Base-by-base conservation (phyloP, 163 green algal genomes). In the Smithsoniella earleae region DNA sequence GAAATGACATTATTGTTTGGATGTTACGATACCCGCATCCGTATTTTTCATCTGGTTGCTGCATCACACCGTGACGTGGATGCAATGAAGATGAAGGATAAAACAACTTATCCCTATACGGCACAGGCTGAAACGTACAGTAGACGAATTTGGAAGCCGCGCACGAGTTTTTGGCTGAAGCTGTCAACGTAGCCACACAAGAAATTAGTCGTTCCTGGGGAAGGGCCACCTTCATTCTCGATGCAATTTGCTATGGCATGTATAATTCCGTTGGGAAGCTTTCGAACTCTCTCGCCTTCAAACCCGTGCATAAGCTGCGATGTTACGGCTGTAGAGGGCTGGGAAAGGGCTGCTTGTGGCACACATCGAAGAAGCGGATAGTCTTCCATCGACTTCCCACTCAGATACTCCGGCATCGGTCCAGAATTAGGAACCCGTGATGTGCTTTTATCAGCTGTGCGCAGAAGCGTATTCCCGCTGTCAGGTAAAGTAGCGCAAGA, bases 1-100 rank as follows among this genome's bases (percentile, higher is more conserved):
- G 55, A 31, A 66, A 66, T 3, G 55, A 66, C 55, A 66, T 30
- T 31, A 66, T 66, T 30, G 43, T 31, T 31, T 66, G 55, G 13
- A 66, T 66, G 22, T 66, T 66, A 31, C 55, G 55, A 31, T 66
- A 66, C 3, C 55, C 55, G 22, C 55, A 66, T 4, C 55, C 55
- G 22, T 66, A 66, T 31, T 34, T 30, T 38, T 28, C 55, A 37
- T 66, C 55, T 3, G 55, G 55, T 8, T 66, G 55, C 55, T 66
- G 55, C 55, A 65, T 6, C 52, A 36, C 6, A 22, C 6, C 52
- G 13, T 30, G 52, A 6, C 13, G 6, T 16, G 52, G n/a, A 8
- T 28, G 33, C 52, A 16, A 8, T 22, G 13, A 30, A 13, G 13
- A 33, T 20, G 20, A 30, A 13, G 52, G 52, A 8, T 36, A 30